These are phyloP conservation scores for Floccularia luteovirens DNA, from an alignment of 768 basidiomycete genomes.

Conservation along the genomic window DNA sequence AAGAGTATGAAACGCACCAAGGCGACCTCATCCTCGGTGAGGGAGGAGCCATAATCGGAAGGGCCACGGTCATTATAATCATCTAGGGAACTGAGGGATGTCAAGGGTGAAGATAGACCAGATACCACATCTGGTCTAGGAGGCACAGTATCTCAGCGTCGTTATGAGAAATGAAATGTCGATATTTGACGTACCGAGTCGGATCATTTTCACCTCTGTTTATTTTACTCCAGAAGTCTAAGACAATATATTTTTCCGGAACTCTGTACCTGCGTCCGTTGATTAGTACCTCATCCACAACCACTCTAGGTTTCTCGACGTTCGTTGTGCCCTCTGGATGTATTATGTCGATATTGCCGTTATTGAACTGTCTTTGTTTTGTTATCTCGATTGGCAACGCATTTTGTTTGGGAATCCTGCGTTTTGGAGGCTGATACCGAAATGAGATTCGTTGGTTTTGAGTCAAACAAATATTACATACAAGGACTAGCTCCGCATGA, in stretches of 20 bases:
- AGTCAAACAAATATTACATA: constrained; percentile 30
- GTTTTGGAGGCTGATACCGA: constrained; percentile 65
- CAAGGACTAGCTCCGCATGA: constrained; percentile 82
- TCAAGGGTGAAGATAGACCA: constrained; percentile 62
- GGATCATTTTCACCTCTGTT: constrained; percentile 31
- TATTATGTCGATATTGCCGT: constrained; percentile 87
- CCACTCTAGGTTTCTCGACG: constrained; percentile 28
- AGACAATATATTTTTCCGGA: constrained; percentile 83
- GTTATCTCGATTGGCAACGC: constrained; percentile 65
- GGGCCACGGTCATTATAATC: constrained; percentile 39
- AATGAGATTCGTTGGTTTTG: constrained; percentile 8
- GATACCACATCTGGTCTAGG: too few relatives aligned
- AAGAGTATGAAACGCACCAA: constrained; percentile 31
- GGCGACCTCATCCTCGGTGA: constrained; percentile 38
- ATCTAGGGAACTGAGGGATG: constrained; percentile 67
- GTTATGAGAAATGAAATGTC: not conserved
- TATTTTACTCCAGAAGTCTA: constrained; percentile 94
- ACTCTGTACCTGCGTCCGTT: constrained; percentile 88
- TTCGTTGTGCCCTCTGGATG: constrained; percentile 50
- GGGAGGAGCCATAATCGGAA: constrained; percentile 15
- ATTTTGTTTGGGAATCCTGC: constrained; percentile 70
- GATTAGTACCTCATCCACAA: constrained; percentile 78
- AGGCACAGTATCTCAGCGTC: too few relatives aligned
- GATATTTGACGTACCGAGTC: constrained; percentile 29
- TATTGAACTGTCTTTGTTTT: constrained; percentile 72